These are phyloP conservation scores for Diplodia scrobiculata DNA, from an alignment of 2,329 filamentous ascomycete species.

Conservation along the genomic window DNA sequence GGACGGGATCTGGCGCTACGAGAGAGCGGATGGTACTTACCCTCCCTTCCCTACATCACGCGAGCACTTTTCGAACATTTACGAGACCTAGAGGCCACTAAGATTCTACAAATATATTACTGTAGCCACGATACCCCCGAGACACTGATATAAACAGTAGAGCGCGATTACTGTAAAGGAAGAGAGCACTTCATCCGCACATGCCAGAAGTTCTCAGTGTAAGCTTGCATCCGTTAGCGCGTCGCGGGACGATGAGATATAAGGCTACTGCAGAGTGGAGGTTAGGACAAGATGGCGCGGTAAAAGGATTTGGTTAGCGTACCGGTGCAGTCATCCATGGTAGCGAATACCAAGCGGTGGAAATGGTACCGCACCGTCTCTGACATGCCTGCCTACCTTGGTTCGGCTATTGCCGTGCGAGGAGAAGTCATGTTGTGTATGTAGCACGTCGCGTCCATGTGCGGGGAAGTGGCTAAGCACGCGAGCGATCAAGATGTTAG, in stretches of 20 bases:
- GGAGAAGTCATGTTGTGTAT: not conserved
- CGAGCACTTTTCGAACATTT: not conserved
- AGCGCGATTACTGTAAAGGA: too few relatives aligned
- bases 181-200: too few relatives aligned
- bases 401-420: not conserved
- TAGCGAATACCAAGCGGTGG: not conserved
- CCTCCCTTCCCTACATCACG: not conserved
- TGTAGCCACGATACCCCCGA: too few relatives aligned
- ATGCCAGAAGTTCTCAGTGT: too few relatives aligned
- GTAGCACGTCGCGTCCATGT: not conserved
- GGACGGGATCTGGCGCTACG: not conserved
- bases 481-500: not conserved
- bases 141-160: too few relatives aligned
- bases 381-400: not conserved
- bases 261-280: not conserved
- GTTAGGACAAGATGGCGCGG: not conserved
- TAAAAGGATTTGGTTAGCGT: not conserved
- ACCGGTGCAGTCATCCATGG: not conserved
- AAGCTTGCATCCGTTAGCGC: not conserved
- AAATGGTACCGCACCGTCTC: not conserved
- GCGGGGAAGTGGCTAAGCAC: not conserved
- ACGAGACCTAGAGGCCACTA: not conserved
- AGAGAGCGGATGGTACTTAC: not conserved
- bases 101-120: not conserved
- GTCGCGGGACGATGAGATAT: not conserved